Evolutionary conservation across 345 rosid species (phyloP), one percentile per base, ranked within the genome.

Genomic region (Hypericum androsaemum): DNA sequence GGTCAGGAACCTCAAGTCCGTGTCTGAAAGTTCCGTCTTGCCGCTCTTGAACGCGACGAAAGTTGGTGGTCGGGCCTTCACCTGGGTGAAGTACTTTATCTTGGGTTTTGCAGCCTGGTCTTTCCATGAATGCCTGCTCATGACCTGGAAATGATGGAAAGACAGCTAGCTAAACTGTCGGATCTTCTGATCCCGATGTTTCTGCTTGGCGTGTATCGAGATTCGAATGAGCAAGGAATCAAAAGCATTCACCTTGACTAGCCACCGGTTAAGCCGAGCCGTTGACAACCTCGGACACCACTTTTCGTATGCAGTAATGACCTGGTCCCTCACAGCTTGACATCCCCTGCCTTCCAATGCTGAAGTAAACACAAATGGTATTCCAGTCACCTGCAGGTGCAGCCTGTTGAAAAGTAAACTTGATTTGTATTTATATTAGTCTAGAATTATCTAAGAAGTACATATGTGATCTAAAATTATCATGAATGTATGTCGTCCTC

Each of bases 71-170:
- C 98, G 73, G 32, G 96, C 98, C 83, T 90, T 90, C 72, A 90
- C 98, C 58, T 90, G 98, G 22, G 98, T 84, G 70, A 90, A 80
- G 63, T 88, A 90, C 71, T 90, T 90, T 52, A 90, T 79, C 80
- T 83, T 90, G 13, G 95, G 89, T 56, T 85, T 87, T 7, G 94
- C 75, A 28, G 95, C 83, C 40, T 75, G 78, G 61, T 82, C 96
- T 78, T 75, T 90, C 98, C 98, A 90, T 0, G 98, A 90, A 68
- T 88, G 98, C 54, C 96, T 70, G 69, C 98, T 85, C 94, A 81
- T 77, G 15, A 90, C 87, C 97, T 89, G 70, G 46, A 0, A n/a
- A 10, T 37, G 32, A 48, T 2, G 28, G 10, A 50, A 44, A 39
- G 7, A 13, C 15, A 46, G 10, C 5, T 2, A 16, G 41, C n/a